Base-by-base conservation (phyloP, 176 grass and related monocot genomes). In the Aegilops speltoides region DNA sequence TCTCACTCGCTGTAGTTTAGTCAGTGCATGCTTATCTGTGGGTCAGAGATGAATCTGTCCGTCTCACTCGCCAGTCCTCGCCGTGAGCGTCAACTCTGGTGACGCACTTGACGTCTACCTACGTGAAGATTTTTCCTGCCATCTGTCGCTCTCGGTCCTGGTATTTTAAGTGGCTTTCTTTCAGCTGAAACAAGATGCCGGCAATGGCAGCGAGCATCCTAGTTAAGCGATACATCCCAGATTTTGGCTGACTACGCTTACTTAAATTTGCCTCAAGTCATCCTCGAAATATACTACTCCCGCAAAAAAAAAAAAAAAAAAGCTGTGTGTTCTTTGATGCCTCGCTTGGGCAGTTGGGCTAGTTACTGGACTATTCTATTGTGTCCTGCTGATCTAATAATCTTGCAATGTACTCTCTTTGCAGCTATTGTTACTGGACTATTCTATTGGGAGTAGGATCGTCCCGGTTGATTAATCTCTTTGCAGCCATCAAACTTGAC, bases 1-100 rank as follows among this genome's bases (percentile, higher is more conserved):
- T 33, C 61, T 77, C 63, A 77, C 62, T 59, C 54, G 26, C 50
- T 16, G 19, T 36, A 45, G 40, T 64, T 63, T 22, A 43, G 79
- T 83, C 84, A 83, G 24, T 17, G 23, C 32, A 19, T 19, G 32
- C 80, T 74, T 79, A 61, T 87, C 88, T 70, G 71, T 64, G 7
- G n/a, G 40, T 41, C 40, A 41, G 24, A 7, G n/a, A 10, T 14
- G 29, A 63, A 65, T 22, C 6, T 22, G 73, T 22, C 17, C 11
- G 73, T 11, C 43, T 28, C 24, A 28, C 26, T 62, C 26, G 67
- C 41, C 19, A 52, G 3, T 13, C 40, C 43, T 23, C 50, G 64
- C 83, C 46, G 68, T 79, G 26, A 10, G 20, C 66, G 9, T 65
- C 82, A 65, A 36, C 16, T 8, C 37, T 74, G 73, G 10, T 75